Evolutionary conservation across 2,329 filamentous ascomycete species (phyloP).

Genomic region (Xylariaceae sp.): DNA sequence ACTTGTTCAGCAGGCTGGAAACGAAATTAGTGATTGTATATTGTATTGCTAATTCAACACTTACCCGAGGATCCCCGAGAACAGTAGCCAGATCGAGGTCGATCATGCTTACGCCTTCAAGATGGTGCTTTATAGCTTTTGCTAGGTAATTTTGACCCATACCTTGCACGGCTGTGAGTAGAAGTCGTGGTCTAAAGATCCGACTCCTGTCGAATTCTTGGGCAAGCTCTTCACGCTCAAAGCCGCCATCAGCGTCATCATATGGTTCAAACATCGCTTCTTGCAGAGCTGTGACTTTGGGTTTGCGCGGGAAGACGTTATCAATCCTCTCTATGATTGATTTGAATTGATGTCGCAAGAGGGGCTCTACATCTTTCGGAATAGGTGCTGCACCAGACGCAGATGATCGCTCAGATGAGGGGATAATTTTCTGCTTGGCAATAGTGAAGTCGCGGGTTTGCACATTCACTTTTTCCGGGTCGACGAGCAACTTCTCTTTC

Average conservation of each 20-base stretch:
- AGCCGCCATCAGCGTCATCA: constrained; percentile 76
- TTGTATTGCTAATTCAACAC: constrained; percentile 26
- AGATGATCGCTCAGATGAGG: constrained; percentile 87
- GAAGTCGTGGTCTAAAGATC: constrained; percentile 81
- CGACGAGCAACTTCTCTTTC: constrained; percentile 83
- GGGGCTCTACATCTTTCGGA: constrained; percentile 74
- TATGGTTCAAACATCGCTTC: constrained; percentile 91
- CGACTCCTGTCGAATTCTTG: constrained; percentile 83
- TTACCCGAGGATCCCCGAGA: constrained; percentile 75
- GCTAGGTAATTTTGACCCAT: constrained; percentile 95
- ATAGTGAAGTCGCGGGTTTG: constrained; percentile 96
- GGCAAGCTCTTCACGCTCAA: constrained; percentile 73
- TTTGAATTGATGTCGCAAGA: constrained; percentile 70
- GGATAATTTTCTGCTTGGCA: constrained; percentile 92
- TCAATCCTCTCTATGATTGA: constrained; percentile 69
- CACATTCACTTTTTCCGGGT: constrained; percentile 79
- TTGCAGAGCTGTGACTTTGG: constrained; percentile 83
- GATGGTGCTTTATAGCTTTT: constrained; percentile 80
- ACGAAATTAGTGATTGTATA: constrained; percentile 24
- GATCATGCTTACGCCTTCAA: constrained; percentile 92
- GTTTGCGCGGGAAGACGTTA: constrained; percentile 76
- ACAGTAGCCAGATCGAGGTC: constrained; percentile 89
- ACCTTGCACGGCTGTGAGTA: constrained; percentile 77
- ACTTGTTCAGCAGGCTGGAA: constrained; percentile 73
- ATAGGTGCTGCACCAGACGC: constrained; percentile 81